Evolutionary conservation across 1,139 yeast genomes (phyloP), one percentile per base, ranked within the genome.

Genomic region (Kurtzmaniella quercitrusa): DNA sequence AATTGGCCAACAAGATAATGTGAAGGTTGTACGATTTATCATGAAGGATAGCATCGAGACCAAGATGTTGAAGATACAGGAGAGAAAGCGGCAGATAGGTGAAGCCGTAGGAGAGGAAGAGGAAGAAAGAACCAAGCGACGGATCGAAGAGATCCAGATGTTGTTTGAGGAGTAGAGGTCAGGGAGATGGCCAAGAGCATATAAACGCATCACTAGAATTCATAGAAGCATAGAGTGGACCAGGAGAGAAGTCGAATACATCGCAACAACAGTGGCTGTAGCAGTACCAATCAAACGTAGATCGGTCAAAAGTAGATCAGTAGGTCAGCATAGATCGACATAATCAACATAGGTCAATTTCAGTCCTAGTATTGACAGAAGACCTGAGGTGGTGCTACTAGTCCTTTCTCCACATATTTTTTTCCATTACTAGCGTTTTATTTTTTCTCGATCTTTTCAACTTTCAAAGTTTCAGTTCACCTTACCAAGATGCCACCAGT

Each of bases 21-120:
- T 93, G 17, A 80, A 78, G 48, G 93, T 93, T 15, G 70, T 80
- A 1, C 66, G 98, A 48, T 90, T 91, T 55, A 88, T 93, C 38
- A 81, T 90, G 64, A 83, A 83, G 52, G 81, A 83, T 44, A 81
- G 93, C 45, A 87, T 93, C n/a, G 98, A 93, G 59, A 94, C 85
- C 47, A 82, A 90, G 54, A 91, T 93, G 93, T 67, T 93, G 37
- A 76, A 79, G 51, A 87, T 93, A 41, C 98, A 93, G 59, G 95
- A 89, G 50, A 69, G 91, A 40, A 91, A 91, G 59, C 79, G 87
- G 57, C 89, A 84, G 40, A 70, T 90, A 46, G 96, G 97, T 3
- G 94, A 86, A 50, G 89, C 90, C 0, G 82, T 89, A 37, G 93
- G 89, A 12, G 81, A 82, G 34, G 86, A 82, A 44, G 96, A 87